phyloP scores from a whole-genome alignment of 495 filamentous ascomycete species.

The Terfezia boudieri region DNA sequence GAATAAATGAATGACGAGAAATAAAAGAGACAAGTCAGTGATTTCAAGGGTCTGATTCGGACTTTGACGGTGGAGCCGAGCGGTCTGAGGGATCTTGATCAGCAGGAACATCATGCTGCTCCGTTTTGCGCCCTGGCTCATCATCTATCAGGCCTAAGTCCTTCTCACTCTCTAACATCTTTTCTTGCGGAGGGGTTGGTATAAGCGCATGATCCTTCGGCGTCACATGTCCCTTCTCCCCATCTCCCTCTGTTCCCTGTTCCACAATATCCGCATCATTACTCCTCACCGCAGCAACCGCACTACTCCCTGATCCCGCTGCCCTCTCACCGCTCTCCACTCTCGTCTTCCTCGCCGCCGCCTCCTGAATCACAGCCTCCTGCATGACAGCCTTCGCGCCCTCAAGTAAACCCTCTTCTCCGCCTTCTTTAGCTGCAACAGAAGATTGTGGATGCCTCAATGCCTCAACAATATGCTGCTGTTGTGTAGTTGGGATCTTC shows the following conservation, averaged over 20 bases:
- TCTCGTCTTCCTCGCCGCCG: neutral
- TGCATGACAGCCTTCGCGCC: neutral
- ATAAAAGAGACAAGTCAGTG: too few species aligned
- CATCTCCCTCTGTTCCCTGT: neutral
- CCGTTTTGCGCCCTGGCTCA: neutral
- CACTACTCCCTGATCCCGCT: neutral
- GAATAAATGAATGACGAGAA: too few species aligned
- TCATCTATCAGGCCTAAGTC: neutral
- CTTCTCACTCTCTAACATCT: neutral
- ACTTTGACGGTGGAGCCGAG: too few species aligned
- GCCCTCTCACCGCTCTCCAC: neutral
- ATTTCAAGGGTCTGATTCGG: too few species aligned
- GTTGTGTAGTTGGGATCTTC: neutral
- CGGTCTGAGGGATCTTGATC: neutral
- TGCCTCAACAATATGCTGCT: too few species aligned
- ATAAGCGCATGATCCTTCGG: neutral
- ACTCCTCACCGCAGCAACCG: neutral
- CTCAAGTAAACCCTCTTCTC: neutral
- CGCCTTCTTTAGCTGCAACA: neutral
- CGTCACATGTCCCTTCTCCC: neutral
- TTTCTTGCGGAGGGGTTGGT: neutral
- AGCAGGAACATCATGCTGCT: neutral
- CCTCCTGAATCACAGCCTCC: neutral
- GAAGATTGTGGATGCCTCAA: neutral
- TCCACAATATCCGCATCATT: neutral